Conservation (phyloP, 257 asterid species). For the Prunella vulgaris region DNA sequence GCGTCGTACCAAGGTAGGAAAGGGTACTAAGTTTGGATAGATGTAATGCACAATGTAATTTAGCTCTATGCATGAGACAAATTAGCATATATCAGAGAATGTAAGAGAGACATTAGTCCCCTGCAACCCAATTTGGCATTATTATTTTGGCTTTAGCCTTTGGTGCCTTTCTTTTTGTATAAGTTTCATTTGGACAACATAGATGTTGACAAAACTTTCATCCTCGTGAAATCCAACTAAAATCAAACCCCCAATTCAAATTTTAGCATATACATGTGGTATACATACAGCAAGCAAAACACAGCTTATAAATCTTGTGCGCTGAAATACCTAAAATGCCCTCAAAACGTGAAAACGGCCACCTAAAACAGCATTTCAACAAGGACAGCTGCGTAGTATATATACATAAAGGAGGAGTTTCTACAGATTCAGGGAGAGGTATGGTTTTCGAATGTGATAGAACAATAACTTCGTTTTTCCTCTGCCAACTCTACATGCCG, state of each 20-base stretch:
- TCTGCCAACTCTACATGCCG: conserved; percentile 34
- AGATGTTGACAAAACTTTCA: background rate
- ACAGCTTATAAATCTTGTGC: background rate
- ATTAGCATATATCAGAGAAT: no score
- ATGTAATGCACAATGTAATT: no score
- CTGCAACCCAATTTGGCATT: no score
- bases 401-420: background rate
- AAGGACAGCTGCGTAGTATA: background rate
- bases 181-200: background rate
- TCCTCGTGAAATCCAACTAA: no score
- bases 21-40: no score
- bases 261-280: no score
- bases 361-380: background rate
- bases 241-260: background rate
- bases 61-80: no score
- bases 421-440: background rate
- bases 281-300: background rate
- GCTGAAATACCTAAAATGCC: background rate
- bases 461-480: background rate
- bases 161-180: background rate
- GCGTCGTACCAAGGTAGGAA: no score
- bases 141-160: background rate
- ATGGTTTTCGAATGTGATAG: background rate
- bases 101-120: no score
- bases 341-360: no score